Conservation (phyloP, 1,139 yeast genomes). For the Zygotorulaspora mrakii region DNA sequence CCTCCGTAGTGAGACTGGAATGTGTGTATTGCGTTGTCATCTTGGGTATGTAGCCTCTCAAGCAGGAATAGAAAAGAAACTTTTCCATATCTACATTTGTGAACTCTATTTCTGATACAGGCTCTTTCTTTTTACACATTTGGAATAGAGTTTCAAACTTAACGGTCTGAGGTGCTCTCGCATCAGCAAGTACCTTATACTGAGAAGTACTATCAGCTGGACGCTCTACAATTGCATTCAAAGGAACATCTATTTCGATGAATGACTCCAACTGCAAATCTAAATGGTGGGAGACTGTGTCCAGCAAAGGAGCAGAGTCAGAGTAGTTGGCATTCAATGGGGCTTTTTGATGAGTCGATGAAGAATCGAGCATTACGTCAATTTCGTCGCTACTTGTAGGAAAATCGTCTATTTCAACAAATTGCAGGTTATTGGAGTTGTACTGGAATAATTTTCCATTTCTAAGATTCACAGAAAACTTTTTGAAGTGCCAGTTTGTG, state of each 20-base stretch:
- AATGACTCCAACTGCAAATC: conserved; percentile 10
- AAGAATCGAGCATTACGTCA: not conserved
- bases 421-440: not conserved
- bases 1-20: conserved; percentile 40
- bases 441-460: conserved; percentile 4
- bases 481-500: conserved; percentile 1
- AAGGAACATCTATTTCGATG: not conserved
- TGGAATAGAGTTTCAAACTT: conserved; percentile 10
- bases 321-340: not conserved
- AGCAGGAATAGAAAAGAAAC: conserved; percentile 37
- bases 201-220: conserved; percentile 4
- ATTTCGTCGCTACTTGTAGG: conserved; percentile 3
- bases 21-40: conserved; percentile 44
- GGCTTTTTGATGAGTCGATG: not conserved
- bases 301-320: not conserved
- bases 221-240: not conserved
- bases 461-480: conserved; percentile 2
- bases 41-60: conserved; percentile 39
- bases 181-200: conserved; percentile 4
- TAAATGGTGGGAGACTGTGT: conserved; percentile 4
- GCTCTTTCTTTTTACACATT: conserved; percentile 12
- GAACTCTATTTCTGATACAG: conserved; percentile 13
- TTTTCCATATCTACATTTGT: conserved; percentile 22
- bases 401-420: not conserved
- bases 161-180: conserved; percentile 5